These are phyloP conservation scores for Passalora sequoiae DNA, from an alignment of 2,329 filamentous ascomycete genomes.

Conservation along the genomic window DNA sequence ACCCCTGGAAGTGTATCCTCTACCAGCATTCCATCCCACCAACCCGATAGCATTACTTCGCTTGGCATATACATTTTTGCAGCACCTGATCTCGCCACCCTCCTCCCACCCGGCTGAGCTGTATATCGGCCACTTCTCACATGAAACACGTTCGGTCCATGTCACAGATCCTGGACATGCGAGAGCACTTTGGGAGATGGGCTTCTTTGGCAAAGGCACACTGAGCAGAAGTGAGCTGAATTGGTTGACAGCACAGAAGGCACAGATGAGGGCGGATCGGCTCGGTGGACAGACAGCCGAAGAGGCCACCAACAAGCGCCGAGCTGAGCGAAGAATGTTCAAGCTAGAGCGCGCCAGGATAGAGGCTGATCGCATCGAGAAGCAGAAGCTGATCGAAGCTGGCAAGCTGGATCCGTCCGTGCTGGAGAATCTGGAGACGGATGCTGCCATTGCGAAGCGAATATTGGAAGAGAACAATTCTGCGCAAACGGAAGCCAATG, in stretches of 20 bases:
- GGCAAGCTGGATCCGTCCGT: slow-evolving; percentile 25
- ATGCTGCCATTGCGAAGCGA: slow-evolving; percentile 4
- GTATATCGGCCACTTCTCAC: slow-evolving; percentile 74
- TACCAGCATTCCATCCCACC: slow-evolving; percentile 83
- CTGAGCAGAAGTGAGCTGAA: slow-evolving; percentile 91
- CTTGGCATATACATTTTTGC: slow-evolving; percentile 70
- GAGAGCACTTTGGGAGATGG: slow-evolving; percentile 85
- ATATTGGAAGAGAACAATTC: slow-evolving; percentile 4
- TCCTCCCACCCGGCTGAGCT: slow-evolving; percentile 58
- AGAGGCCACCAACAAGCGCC: slow-evolving; percentile 67
- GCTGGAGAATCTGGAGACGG: slow-evolving; percentile 8
- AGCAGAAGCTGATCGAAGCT: slow-evolving; percentile 56
- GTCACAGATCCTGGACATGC: slow-evolving; percentile 72
- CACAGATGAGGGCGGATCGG: slow-evolving; percentile 49
- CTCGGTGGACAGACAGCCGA: slow-evolving; percentile 60
- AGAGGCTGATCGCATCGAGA: slow-evolving; percentile 77
- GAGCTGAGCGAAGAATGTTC: slow-evolving; percentile 73
- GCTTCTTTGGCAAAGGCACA: slow-evolving; percentile 93
- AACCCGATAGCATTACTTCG: slow-evolving; percentile 86
- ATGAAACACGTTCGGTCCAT: slow-evolving; percentile 75
- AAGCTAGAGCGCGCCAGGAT: slow-evolving; percentile 89
- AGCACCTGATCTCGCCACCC: slow-evolving; percentile 62
- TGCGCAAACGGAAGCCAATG: not conserved
- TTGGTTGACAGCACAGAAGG: slow-evolving; percentile 81
- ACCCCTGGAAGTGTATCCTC: slow-evolving; percentile 73